Conservation (phyloP, 169 alveolate genomes). For the Theileria luwenshuni region DNA sequence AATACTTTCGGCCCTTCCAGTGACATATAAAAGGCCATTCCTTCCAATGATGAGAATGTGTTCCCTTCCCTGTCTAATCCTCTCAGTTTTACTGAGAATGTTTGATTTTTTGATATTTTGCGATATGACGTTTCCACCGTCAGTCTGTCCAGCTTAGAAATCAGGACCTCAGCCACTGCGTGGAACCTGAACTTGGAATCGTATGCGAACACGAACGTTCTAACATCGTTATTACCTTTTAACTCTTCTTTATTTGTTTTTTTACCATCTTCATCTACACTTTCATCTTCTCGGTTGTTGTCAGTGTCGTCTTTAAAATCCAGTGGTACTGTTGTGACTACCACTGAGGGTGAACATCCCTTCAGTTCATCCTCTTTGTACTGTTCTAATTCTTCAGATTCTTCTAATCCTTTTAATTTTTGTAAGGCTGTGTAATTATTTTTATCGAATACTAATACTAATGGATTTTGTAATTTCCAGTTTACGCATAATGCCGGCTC, state of each 20-base stretch:
- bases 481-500: slow-evolving; percentile 64
- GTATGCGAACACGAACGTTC: slow-evolving; percentile 63
- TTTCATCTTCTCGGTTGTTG: neutral
- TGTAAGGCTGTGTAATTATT: slow-evolving; percentile 6
- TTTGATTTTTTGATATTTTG: slow-evolving; percentile 55
- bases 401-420: neutral
- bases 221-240: neutral
- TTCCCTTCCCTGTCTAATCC: slow-evolving; percentile 53
- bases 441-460: slow-evolving; percentile 19
- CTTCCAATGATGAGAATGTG: slow-evolving; percentile 67
- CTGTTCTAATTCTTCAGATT: neutral
- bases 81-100: slow-evolving; percentile 59
- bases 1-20: slow-evolving; percentile 34
- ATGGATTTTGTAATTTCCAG: slow-evolving; percentile 63
- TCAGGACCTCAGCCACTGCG: slow-evolving; percentile 62
- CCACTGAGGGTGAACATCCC: slow-evolving; percentile 7
- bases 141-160: slow-evolving; percentile 46
- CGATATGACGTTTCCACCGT: slow-evolving; percentile 65
- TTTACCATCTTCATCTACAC: slow-evolving; percentile 32
- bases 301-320: slow-evolving; percentile 4
- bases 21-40: slow-evolving; percentile 56
- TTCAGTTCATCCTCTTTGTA: slow-evolving; percentile 3
- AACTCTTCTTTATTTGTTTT: neutral
- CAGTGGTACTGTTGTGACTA: slow-evolving; percentile 2
- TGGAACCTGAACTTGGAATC: slow-evolving; percentile 37